phyloP scores from a whole-genome alignment of 2,329 filamentous ascomycete genomes.

The Fusarium siculi region DNA sequence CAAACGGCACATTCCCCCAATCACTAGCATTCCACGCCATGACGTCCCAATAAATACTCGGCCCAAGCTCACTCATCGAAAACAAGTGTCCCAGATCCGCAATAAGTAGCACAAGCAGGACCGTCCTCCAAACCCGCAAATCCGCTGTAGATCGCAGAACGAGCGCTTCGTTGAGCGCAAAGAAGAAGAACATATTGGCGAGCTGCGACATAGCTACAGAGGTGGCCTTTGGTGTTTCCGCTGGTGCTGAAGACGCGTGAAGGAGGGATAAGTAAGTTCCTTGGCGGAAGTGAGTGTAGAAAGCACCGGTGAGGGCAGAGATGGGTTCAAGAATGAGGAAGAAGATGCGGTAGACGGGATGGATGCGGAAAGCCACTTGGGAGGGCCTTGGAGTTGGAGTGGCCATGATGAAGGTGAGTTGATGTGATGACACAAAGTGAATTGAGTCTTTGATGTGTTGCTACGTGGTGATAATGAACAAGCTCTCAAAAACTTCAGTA shows the following conservation, averaged over 20 bases:
- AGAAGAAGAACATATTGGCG: slow-evolving; percentile 81
- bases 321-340: slow-evolving; percentile 78
- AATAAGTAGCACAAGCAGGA: slow-evolving; percentile 74
- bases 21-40: slow-evolving; percentile 73
- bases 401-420: slow-evolving; percentile 39
- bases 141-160: slow-evolving; percentile 77
- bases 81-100: slow-evolving; percentile 83
- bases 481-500: slow-evolving; percentile 21
- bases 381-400: slow-evolving; percentile 28
- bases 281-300: slow-evolving; percentile 61
- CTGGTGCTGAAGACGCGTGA: slow-evolving; percentile 59
- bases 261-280: slow-evolving; percentile 72
- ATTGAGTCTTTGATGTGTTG: background rate
- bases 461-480: slow-evolving; percentile 20
- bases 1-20: slow-evolving; percentile 75
- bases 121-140: slow-evolving; percentile 73
- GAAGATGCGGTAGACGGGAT: slow-evolving; percentile 73
- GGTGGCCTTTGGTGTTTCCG: slow-evolving; percentile 65
- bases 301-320: slow-evolving; percentile 64
- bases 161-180: slow-evolving; percentile 80
- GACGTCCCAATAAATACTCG: slow-evolving; percentile 71
- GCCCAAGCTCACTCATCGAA: slow-evolving; percentile 69
- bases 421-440: background rate
- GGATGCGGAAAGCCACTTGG: slow-evolving; percentile 59
- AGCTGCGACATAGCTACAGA: slow-evolving; percentile 78